Percentiles rank a stretch among this genome's conserved stretches.
Conservation (phyloP, 345 rosid genomes). For the Gynandropsis gynandra region DNA sequence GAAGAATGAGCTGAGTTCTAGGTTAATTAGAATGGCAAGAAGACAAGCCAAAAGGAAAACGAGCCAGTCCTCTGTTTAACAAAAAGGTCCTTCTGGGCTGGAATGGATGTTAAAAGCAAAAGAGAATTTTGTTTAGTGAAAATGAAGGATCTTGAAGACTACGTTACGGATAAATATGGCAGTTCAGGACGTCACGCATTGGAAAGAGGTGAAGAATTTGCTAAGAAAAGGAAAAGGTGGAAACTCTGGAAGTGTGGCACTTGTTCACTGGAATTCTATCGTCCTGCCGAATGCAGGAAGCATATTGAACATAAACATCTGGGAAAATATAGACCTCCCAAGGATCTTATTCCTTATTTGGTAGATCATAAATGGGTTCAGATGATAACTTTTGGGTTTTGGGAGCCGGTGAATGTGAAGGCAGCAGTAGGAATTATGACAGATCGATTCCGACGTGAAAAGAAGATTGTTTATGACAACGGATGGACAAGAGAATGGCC, state of each 20-base stretch:
- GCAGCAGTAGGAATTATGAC: neutral
- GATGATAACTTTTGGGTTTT: constrained; percentile 1
- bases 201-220: neutral
- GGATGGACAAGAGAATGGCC: constrained; percentile 7
- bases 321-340: neutral
- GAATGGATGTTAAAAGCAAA: neutral
- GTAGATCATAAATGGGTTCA: neutral
- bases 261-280: neutral
- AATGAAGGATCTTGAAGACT: neutral
- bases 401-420: neutral
- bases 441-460: neutral
- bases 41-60: no score
- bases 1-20: no score
- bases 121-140: neutral
- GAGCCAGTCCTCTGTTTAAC: neutral
- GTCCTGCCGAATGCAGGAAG: constrained; percentile 4
- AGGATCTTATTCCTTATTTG: neutral
- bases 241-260: constrained; percentile 1
- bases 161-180: neutral
- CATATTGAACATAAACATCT: constrained; percentile 1
- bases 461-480: neutral
- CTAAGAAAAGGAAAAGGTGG: neutral
- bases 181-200: neutral
- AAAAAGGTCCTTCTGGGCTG: neutral
- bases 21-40: no score